Base-by-base conservation (phyloP, 2,329 filamentous ascomycete species). In the Stylonectria norvegica region DNA sequence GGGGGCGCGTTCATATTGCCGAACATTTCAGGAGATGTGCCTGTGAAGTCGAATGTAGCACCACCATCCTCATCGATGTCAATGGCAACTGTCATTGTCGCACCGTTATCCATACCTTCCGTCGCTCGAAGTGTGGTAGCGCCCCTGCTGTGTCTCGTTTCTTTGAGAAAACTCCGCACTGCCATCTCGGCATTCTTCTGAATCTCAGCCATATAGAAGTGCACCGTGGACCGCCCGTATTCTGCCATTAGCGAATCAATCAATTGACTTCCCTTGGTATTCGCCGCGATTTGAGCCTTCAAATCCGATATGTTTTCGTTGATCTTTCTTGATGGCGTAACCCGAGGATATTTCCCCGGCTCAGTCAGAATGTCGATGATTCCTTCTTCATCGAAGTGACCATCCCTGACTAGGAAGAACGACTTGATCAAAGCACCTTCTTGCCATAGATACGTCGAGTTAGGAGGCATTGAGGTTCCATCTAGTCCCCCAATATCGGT, bases 71-170 rank as follows among this genome's bases (percentile, higher is more conserved):
- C 34, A 20, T 58, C 48, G 19, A 63, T 58, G 12, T 48, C 51
- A 33, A 65, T 53, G 23, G 35, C 51, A 5, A 68, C 51, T 25
- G 45, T 45, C 40, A 67, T 51, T 2, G 55, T 49, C 1, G 60
- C 64, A 18, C 65, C 64, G 44, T 67, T 60, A 42, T 66, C 63
- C 37, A 64, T 53, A 38, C 51, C 58, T 39, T 66, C 63, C 4
- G 50, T 48, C 4, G 55, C 55, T 14, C 42, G 44, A 10, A 58
- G 49, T 10, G 42, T 39, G 3, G 38, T 15, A 17, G 39, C 28
- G 39, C 53, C 42, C 47, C 83, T 75, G 47, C 77, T 72, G 4
- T 81, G 48, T 36, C 19, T n/a, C 5, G 62, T 20, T n/a, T 40
- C 40, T 6, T 48, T 44, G 40, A 62, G 45, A 36, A 48, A 52